Percentiles rank a stretch among this genome's conserved stretches.
Conservation (phyloP, 129 eudicot genomes). For the Saussurea involucrata region DNA sequence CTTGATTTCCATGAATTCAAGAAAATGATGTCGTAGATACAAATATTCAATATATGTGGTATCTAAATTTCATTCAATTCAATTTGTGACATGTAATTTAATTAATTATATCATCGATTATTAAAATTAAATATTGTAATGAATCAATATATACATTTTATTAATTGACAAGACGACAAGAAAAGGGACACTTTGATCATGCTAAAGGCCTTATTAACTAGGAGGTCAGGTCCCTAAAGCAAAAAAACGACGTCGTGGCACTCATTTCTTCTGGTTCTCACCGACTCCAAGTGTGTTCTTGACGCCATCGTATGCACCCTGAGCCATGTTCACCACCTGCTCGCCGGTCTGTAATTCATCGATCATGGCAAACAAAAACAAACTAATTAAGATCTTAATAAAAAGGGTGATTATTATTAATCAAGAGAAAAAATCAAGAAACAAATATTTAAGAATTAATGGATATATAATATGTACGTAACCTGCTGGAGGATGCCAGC, state of each 20-base stretch:
- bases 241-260: not conserved
- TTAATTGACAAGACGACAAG: not conserved
- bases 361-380: not conserved
- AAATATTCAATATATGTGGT: not conserved
- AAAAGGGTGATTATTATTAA: not conserved
- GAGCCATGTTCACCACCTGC: constrained; percentile 56
- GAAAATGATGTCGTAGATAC: constrained; percentile 54
- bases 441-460: not conserved
- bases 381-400: not conserved
- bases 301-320: constrained; percentile 73
- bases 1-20: constrained; percentile 74
- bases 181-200: not conserved
- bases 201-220: not conserved
- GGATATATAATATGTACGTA: not conserved
- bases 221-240: not conserved
- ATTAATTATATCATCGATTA: not conserved
- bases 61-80: not conserved
- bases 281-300: constrained; percentile 70
- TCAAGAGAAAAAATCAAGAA: not conserved
- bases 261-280: constrained; percentile 41
- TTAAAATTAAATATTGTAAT: not conserved
- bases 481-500: constrained; percentile 66
- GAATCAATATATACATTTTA: constrained; percentile 10
- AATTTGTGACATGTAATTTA: not conserved
- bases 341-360: constrained; percentile 52